These are phyloP conservation scores for Teunomyces cretensis DNA, from an alignment of 805 yeast species.

Conservation along the genomic window DNA sequence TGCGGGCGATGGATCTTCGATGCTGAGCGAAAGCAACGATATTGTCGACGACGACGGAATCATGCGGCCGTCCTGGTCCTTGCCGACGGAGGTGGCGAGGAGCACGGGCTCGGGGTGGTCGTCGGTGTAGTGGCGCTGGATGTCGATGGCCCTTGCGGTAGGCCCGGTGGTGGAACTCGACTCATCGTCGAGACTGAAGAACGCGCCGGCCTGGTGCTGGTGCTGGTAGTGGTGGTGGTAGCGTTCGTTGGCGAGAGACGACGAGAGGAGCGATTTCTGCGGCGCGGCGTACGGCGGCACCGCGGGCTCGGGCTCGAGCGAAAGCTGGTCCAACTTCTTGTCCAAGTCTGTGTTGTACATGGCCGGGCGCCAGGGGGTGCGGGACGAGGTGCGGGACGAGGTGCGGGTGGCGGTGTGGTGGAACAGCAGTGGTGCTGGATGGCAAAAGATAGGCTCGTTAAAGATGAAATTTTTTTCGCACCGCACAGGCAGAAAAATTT, in stretches of 20 bases:
- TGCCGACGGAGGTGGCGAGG: slow-evolving; percentile 43
- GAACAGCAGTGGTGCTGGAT: neutral
- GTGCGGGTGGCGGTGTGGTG: no score
- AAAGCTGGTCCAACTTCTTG: slow-evolving; percentile 7
- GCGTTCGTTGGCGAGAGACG: slow-evolving; percentile 26
- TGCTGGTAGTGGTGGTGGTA: neutral
- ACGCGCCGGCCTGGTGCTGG: slow-evolving; percentile 8
- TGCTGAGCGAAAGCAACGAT: slow-evolving; percentile 32
- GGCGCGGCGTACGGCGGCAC: neutral
- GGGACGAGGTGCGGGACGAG: no score
- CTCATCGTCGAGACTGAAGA: slow-evolving; percentile 14
- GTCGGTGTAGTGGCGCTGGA: slow-evolving; percentile 13
- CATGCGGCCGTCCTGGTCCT: slow-evolving; percentile 38
- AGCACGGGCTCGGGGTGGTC: slow-evolving; percentile 47
- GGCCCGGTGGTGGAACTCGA: no score
- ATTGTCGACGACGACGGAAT: slow-evolving; percentile 45
- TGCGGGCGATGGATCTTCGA: slow-evolving; percentile 3
- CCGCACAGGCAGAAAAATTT: neutral
- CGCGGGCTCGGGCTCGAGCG: slow-evolving; percentile 2
- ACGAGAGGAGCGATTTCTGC: slow-evolving; percentile 23
- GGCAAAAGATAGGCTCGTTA: neutral
- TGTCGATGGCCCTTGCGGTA: slow-evolving; percentile 1
- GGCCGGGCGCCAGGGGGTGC: neutral
- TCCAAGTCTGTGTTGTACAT: slow-evolving; percentile 10
- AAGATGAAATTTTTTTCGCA: neutral